Percentiles rank a stretch among this genome's conserved stretches.
phyloP scores from a whole-genome alignment of 768 basidiomycete species.

The Infundibulicybe gibba region DNA sequence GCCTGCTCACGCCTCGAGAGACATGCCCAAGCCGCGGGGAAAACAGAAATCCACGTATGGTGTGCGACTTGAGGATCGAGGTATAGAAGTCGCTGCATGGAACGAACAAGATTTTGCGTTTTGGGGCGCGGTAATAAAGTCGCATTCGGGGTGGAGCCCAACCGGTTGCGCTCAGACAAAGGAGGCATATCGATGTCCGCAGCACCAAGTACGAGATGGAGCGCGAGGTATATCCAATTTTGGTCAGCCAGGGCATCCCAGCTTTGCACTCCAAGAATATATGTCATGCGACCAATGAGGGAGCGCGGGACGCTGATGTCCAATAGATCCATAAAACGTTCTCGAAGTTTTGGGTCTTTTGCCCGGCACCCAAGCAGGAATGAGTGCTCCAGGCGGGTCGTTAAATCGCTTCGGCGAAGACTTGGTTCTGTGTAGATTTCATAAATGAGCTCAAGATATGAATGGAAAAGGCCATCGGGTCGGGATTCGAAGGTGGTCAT shows the following conservation, averaged over 20 bases:
- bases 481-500: constrained; percentile 83
- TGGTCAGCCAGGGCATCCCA: constrained; percentile 93
- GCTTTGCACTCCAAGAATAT: constrained; percentile 88
- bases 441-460: constrained; percentile 86
- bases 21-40: constrained; percentile 82
- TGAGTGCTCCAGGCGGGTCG: constrained; percentile 86
- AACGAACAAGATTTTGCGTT: constrained; percentile 58
- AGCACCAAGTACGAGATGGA: constrained; percentile 81
- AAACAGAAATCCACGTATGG: constrained; percentile 83
- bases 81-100: constrained; percentile 80
- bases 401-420: constrained; percentile 89
- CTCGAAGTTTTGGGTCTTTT: constrained; percentile 72
- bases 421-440: constrained; percentile 90
- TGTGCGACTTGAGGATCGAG: constrained; percentile 77
- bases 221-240: constrained; percentile 91
- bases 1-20: constrained; percentile 84
- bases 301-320: constrained; percentile 86
- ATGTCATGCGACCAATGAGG: constrained; percentile 77
- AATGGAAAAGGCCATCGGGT: constrained; percentile 73
- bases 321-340: constrained; percentile 85
- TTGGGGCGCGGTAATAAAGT: constrained; percentile 33
- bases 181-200: constrained; percentile 38
- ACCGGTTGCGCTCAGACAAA: constrained; percentile 30
- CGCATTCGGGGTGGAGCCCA: constrained; percentile 18
- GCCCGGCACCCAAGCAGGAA: constrained; percentile 92